Evolutionary conservation across 1,139 yeast species (phyloP).

Genomic region (Wickerhamomyces sp.): DNA sequence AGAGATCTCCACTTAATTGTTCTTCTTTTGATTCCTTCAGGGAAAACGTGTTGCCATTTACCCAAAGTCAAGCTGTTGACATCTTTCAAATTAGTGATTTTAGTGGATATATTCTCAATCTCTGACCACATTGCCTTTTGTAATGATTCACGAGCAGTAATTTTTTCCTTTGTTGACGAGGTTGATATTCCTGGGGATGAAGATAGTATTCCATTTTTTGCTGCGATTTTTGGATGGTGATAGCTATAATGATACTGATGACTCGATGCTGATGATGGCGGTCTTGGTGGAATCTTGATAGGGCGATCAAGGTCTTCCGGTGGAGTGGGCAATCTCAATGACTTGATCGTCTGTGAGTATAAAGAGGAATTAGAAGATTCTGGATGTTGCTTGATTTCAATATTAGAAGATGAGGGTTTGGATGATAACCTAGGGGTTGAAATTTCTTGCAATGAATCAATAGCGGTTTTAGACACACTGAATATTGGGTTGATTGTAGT

Average conservation of each 20-base stretch:
- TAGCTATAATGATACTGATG: no score
- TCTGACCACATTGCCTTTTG: slow-evolving; percentile 52
- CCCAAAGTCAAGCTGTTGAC: slow-evolving; percentile 45
- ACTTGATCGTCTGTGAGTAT: no score
- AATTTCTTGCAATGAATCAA: slow-evolving; percentile 18
- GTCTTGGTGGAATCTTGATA: no score
- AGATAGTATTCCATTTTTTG: background rate
- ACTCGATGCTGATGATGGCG: background rate
- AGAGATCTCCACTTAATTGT: slow-evolving; percentile 90
- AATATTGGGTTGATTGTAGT: slow-evolving; percentile 21
- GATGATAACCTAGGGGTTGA: no score
- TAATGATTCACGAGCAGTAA: slow-evolving; percentile 18
- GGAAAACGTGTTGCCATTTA: slow-evolving; percentile 89
- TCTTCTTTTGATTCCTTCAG: slow-evolving; percentile 58
- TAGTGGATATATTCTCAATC: slow-evolving; percentile 65
- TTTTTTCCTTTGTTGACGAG: slow-evolving; percentile 9
- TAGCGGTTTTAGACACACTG: slow-evolving; percentile 21
- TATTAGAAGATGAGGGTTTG: no score
- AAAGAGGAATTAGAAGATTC: no score
- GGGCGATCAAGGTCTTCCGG: no score
- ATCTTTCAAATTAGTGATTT: slow-evolving; percentile 40
- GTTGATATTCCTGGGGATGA: slow-evolving; percentile 4
- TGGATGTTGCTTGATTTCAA: no score
- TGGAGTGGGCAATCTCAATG: no score
- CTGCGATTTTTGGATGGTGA: slow-evolving; percentile 1